phyloP scores from a whole-genome alignment of 176 grass and related monocot species.

The Otatea glauca region DNA sequence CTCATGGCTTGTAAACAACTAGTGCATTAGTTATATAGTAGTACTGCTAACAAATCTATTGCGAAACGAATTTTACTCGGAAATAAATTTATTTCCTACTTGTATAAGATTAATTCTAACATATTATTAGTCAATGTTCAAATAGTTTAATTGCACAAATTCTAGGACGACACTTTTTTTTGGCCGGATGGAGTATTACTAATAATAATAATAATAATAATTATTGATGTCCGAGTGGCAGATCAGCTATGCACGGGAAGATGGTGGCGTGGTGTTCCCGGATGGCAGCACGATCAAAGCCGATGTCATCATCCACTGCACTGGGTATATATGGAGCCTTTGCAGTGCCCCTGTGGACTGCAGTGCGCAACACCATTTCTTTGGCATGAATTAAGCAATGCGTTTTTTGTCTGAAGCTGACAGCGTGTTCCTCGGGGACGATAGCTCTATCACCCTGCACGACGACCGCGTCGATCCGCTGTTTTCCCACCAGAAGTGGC shows the following conservation, averaged over 20 bases:
- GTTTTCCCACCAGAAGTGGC: conserved; percentile 61
- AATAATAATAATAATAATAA: too few relatives aligned
- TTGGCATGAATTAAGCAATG: background rate
- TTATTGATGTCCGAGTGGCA: conserved; percentile 32
- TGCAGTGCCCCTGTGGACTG: background rate
- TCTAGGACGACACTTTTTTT: too few relatives aligned
- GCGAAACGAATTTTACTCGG: too few relatives aligned
- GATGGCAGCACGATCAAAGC: conserved; percentile 64
- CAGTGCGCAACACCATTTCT: background rate
- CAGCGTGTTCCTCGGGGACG: conserved; percentile 32
- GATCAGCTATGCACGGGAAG: conserved; percentile 54
- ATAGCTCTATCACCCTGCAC: conserved; percentile 62
- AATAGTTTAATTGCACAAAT: too few relatives aligned
- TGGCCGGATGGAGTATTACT: too few relatives aligned
- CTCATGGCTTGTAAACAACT: too few relatives aligned
- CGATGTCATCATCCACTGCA: conserved; percentile 81
- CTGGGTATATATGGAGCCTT: conserved; percentile 53
- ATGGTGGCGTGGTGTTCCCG: conserved; percentile 64
- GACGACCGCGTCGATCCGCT: conserved; percentile 69
- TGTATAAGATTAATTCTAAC: too few relatives aligned
- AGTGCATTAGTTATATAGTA: too few relatives aligned
- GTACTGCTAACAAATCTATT: too few relatives aligned
- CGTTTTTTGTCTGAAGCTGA: conserved; percentile 24
- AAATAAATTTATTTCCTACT: too few relatives aligned
- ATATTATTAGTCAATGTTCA: too few relatives aligned